phyloP scores from a whole-genome alignment of 2,329 filamentous ascomycete species.

The Fusarium sp. region DNA sequence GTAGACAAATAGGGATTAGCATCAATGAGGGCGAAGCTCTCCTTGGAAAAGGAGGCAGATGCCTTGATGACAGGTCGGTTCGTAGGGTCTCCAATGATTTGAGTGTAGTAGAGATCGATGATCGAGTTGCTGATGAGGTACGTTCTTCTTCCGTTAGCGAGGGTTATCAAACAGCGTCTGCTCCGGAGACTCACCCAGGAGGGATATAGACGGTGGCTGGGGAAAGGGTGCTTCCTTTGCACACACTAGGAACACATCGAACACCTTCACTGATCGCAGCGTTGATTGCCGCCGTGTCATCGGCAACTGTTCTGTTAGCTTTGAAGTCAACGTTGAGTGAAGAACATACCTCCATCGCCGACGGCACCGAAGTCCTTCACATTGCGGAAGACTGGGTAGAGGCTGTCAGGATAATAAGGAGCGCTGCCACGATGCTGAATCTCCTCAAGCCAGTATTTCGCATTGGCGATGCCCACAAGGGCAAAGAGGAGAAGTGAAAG shows the following conservation, averaged over 20 bases:
- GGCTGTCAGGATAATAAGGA: constrained; percentile 45
- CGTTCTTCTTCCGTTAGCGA: constrained; percentile 54
- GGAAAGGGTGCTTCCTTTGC: constrained; percentile 49
- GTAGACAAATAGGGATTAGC: constrained; percentile 57
- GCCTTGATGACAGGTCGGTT: constrained; percentile 67
- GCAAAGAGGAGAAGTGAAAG: constrained; percentile 13
- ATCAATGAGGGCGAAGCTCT: constrained; percentile 59
- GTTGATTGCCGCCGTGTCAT: constrained; percentile 46
- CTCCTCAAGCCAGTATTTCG: constrained; percentile 46
- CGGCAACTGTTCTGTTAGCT: constrained; percentile 33
- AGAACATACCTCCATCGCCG: constrained; percentile 44
- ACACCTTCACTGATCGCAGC: constrained; percentile 42
- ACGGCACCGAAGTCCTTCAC: constrained; percentile 47
- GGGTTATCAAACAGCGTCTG: constrained; percentile 12
- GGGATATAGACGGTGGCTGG: constrained; percentile 54
- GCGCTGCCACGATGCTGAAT: constrained; percentile 44
- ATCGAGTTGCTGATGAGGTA: constrained; percentile 79
- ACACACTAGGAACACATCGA: constrained; percentile 41
- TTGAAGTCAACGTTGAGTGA: not conserved
- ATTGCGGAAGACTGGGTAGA: constrained; percentile 47
- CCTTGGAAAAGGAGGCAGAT: constrained; percentile 56
- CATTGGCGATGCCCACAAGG: constrained; percentile 11
- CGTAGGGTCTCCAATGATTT: constrained; percentile 77
- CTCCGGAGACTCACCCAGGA: constrained; percentile 46
- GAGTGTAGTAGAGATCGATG: constrained; percentile 81